Evolutionary conservation across 495 filamentous ascomycete genomes (phyloP).

Genomic region (Pseudotulostoma volvatum): DNA sequence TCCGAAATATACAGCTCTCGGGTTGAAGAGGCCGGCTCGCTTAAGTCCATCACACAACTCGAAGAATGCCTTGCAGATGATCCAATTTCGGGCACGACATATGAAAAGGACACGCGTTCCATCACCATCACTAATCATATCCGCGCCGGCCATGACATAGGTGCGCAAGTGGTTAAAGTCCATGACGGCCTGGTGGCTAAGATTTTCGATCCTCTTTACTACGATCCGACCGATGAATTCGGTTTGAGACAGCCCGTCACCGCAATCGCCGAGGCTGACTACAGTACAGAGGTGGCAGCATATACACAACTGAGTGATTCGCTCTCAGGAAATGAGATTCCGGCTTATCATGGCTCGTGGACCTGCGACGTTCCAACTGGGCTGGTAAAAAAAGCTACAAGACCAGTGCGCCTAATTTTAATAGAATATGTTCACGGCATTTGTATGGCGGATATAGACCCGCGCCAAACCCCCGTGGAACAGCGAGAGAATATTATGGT

Average conservation of each 20-base stretch:
- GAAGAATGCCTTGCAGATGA: background rate
- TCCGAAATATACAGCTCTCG: background rate
- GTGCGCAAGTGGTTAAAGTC: background rate
- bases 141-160: background rate
- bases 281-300: background rate
- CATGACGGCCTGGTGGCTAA: background rate
- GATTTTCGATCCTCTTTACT: conserved; percentile 1
- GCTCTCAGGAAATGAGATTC: background rate
- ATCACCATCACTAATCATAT: background rate
- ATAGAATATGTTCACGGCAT: background rate
- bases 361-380: background rate
- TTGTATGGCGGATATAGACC: background rate
- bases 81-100: background rate
- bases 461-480: background rate
- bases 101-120: background rate
- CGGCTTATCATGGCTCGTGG: background rate
- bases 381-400: background rate
- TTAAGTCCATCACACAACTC: background rate
- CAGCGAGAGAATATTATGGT: background rate
- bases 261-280: background rate
- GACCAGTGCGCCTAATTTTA: background rate
- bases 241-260: background rate
- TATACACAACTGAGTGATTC: background rate
- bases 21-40: background rate
- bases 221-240: background rate